Base-by-base conservation (phyloP, 441 rosid genomes). In the Melastoma candidum region DNA sequence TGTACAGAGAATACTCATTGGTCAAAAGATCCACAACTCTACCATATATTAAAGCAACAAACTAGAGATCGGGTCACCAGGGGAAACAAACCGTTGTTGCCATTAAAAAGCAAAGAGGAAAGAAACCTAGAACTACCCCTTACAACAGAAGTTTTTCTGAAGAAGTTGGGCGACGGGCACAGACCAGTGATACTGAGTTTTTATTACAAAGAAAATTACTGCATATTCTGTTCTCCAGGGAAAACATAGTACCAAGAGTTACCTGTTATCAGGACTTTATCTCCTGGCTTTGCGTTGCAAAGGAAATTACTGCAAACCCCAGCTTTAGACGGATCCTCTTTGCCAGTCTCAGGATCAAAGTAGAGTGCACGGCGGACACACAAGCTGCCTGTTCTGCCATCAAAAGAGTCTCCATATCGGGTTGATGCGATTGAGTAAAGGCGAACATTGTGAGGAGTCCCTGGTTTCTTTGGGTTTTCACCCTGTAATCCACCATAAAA, bases 401-500 rank as follows among this genome's bases (percentile, higher is more conserved):
- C 92, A 46, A 85, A 88, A 60, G 79, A 76, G 68, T 92, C 98
- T 43, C 98, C 98, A 58, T 88, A 88, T 54, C 98, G 69, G 7
- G 97, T 71, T 32, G 98, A 92, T 41, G 97, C 98, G 71, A 92
- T 92, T n/a, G 98, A 88, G 66, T 88, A 88, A 51, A 92, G 92
- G 22, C 97, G 97, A 12, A 92, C 98, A 36, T 78, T 85, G 36
- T 92, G 77, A 44, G 97, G 86, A 5, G 53, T 44, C 57, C 98
- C 95, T 7, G 95, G 97, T 64, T 92, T 92, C 79, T 92, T 92
- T 2, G 92, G 97, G 61, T 92, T 88, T 72, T 92, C 95, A 63
- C 98, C 98, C 98, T 92, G 67, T n/a, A 11, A 60, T 26, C 46
- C 44, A n/a, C 9, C 27, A 4, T 7, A 11, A 39, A 17, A 13